Evolutionary conservation across 225 moss, liverwort and hornwort genomes (phyloP), one percentile per base, ranked within the genome.

Genomic region (Takakia lepidozioides): DNA sequence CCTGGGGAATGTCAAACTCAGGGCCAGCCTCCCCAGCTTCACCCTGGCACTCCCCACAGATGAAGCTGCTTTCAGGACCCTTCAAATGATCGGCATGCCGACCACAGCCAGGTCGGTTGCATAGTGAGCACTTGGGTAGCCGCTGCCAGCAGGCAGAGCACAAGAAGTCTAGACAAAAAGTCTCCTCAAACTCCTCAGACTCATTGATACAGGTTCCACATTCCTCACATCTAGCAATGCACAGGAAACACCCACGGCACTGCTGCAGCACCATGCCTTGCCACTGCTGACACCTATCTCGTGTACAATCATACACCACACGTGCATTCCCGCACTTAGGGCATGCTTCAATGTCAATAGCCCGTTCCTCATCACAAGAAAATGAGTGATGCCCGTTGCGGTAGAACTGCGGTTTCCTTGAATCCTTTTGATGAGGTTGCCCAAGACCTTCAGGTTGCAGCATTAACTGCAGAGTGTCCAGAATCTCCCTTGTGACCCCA

Each of bases 241-340:
- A 93, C 29, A 76, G 39, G 2, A 37, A 56, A 38, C 93, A 93
- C 1, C 71, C 93, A 3, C 64, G 66, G 53, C 93, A 93, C 18
- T 80, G 67, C 32, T 56, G 57, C 14, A 70, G 52, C 2, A 60
- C 51, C 4, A n/a, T 8, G 11, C 23, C 34, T 29, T 53, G 25
- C 21, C 20, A 50, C 29, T 47, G 8, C 0, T 43, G 56, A 10
- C 76, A 76, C 6, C 38, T 25, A 15, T 63, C 42, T 3, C 56
- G 77, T 5, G 83, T 67, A 60, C 93, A 93, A 27, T 88, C 88
- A 32, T 74, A 93, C 26, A 86, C 83, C n/a, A 93, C 39, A 10
- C 60, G 39, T 8, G 67, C 58, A 39, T 28, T 49, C 26, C 21
- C 36, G 48, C 93, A 93, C 55, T 67, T 62, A 2, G 88, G 88